phyloP scores from a whole-genome alignment of 495 filamentous ascomycete species.

The Neurospora sp. region DNA sequence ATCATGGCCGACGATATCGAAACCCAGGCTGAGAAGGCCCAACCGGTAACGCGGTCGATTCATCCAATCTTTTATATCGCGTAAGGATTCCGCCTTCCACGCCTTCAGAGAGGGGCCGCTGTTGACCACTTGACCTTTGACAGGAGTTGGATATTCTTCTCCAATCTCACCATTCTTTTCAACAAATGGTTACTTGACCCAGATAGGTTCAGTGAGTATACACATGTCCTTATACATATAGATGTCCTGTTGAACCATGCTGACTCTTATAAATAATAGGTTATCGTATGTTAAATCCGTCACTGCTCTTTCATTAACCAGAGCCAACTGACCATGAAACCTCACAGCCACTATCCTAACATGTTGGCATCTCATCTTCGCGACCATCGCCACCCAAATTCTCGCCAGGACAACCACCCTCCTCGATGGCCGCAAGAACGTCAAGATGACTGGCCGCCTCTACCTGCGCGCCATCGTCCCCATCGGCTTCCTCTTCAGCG shows the following conservation, averaged over 20 bases:
- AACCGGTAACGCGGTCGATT: slow-evolving; percentile 4
- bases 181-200: slow-evolving; percentile 84
- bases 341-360: slow-evolving; percentile 48
- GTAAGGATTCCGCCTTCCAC: slow-evolving; percentile 1
- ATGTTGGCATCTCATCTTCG: slow-evolving; percentile 69
- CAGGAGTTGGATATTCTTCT: slow-evolving; percentile 81
- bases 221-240: not conserved
- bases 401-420: slow-evolving; percentile 57
- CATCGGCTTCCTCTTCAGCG: slow-evolving; percentile 63
- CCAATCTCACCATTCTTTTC: slow-evolving; percentile 83
- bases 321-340: not conserved
- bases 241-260: not conserved
- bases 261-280: slow-evolving; percentile 10
- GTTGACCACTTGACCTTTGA: not conserved
- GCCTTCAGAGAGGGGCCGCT: not conserved
- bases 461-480: slow-evolving; percentile 66
- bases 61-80: slow-evolving; percentile 16
- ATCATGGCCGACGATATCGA: slow-evolving; percentile 15
- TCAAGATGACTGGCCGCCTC: slow-evolving; percentile 58
- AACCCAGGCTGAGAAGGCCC: slow-evolving; percentile 13
- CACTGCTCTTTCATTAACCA: not conserved
- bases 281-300: slow-evolving; percentile 18
- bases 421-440: slow-evolving; percentile 56
- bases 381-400: slow-evolving; percentile 63
- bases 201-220: slow-evolving; percentile 64